Evolutionary conservation across 2,329 filamentous ascomycete species (phyloP), one percentile per base, ranked within the genome.

Genomic region (Celoporthe dispersa): DNA sequence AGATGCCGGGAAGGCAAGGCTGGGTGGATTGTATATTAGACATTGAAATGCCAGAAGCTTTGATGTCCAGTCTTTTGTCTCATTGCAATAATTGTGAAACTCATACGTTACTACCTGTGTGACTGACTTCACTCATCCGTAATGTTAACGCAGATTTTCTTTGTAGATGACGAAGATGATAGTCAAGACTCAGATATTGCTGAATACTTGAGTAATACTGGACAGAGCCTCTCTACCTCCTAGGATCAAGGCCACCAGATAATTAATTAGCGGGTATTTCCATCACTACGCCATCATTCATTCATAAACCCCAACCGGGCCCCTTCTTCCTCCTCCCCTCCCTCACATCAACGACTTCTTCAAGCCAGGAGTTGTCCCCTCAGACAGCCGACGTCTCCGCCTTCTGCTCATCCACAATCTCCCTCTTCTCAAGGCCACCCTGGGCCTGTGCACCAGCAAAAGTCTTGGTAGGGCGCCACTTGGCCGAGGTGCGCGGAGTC

Each of bases 401-500:
- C 60, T 63, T 63, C n/a, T 28, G 5, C 22, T 28, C n/a, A 3
- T n/a, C 35, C 16, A 63, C 60, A 44, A 28, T 44, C 22, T 67
- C 53, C 11, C 51, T 31, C 31, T 59, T 31, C 19, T 16, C 48
- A 9, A 73, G 31, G 31, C 55, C 55, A 73, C 77, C 76, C 72
- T 78, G 76, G 66, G 79, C 70, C 12, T 39, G n/a, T n/a, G 35
- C 60, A 9, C 60, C 60, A 7, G 78, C 78, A 72, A 77, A 80
- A 11, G 79, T 80, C 73, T 79, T 78, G 69, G 75, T 76, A 35
- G 79, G 79, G 61, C 71, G 76, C 79, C 79, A 81, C 11, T 64
- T 72, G 69, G 74, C 75, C 7, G 78, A 80, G 48, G 74, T 75
- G 57, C 84, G 79, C 2, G 85, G 84, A 22, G 77, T 79, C 2